phyloP scores from a whole-genome alignment of 2,329 filamentous ascomycete species.

The Fusarium oxysporum region DNA sequence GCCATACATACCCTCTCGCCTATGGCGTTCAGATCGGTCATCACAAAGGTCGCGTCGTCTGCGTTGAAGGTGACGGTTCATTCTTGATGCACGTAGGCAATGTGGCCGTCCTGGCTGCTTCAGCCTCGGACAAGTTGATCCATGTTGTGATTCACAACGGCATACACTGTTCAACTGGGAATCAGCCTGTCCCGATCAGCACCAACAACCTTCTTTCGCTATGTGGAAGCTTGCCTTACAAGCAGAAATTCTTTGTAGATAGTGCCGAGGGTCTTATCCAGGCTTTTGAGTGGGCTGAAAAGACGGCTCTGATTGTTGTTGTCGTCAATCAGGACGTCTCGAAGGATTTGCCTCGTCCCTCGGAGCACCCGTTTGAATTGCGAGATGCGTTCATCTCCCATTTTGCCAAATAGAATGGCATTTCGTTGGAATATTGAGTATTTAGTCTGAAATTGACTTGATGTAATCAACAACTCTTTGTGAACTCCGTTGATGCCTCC shows the following conservation, averaged over 20 bases:
- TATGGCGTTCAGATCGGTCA: not conserved
- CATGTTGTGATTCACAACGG: constrained; percentile 3
- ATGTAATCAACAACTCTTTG: not conserved
- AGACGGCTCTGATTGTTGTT: constrained; percentile 10
- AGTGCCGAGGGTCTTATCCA: constrained; percentile 14
- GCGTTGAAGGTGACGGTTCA: not conserved
- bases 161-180: not conserved
- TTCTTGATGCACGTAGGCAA: constrained; percentile 11
- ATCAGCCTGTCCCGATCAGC: not conserved
- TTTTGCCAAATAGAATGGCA: not conserved
- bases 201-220: constrained; percentile 1
- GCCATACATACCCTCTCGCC: not conserved
- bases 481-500: too few species aligned
- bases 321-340: constrained; percentile 4
- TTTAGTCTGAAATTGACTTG: not conserved
- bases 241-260: constrained; percentile 21
- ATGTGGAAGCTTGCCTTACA: constrained; percentile 10
- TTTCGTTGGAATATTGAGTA: not conserved
- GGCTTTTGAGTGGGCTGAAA: constrained; percentile 11
- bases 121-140: not conserved
- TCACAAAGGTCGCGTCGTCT: not conserved
- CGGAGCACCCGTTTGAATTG: not conserved
- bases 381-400: not conserved
- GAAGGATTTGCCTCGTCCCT: not conserved
- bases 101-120: not conserved